Evolutionary conservation across 306 rosid species (phyloP).

Genomic region (Acacia crassicarpa): DNA sequence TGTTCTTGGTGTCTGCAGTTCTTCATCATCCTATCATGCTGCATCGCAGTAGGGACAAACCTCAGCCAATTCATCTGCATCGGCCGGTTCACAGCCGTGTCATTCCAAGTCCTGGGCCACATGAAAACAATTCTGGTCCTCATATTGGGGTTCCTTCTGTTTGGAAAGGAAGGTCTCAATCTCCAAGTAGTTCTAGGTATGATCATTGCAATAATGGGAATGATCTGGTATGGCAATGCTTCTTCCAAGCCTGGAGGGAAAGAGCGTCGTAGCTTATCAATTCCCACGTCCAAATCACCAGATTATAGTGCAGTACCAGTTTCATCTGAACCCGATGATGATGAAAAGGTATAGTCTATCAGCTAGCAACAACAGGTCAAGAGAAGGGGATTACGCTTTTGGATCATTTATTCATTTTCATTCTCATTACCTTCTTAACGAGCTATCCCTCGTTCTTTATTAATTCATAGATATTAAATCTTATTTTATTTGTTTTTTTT

Average conservation of each 20-base stretch:
- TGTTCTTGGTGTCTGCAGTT: slow-evolving; percentile 56
- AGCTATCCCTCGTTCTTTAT: slow-evolving; percentile 36
- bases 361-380: slow-evolving; percentile 15
- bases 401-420: slow-evolving; percentile 46
- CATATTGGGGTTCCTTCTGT: slow-evolving; percentile 77
- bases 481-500: slow-evolving; percentile 15
- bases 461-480: slow-evolving; percentile 32
- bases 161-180: slow-evolving; percentile 89
- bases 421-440: slow-evolving; percentile 40
- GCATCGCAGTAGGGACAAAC: slow-evolving; percentile 87
- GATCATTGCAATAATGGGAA: slow-evolving; percentile 71
- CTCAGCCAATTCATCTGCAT: slow-evolving; percentile 95
- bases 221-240: slow-evolving; percentile 93
- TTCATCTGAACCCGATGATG: slow-evolving; percentile 57
- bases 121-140: slow-evolving; percentile 89
- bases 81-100: slow-evolving; percentile 86
- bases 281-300: slow-evolving; percentile 50
- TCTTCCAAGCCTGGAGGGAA: slow-evolving; percentile 89
- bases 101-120: slow-evolving; percentile 90
- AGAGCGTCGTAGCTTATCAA: slow-evolving; percentile 66
- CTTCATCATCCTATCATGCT: slow-evolving; percentile 80
- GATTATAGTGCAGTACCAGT: slow-evolving; percentile 53
- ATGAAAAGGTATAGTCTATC: slow-evolving; percentile 60
- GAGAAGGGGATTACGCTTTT: slow-evolving; percentile 18
- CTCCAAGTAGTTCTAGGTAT: slow-evolving; percentile 76